Base-by-base conservation (phyloP, 2,329 filamentous ascomycete species). In the Teratosphaeria nubilosa region DNA sequence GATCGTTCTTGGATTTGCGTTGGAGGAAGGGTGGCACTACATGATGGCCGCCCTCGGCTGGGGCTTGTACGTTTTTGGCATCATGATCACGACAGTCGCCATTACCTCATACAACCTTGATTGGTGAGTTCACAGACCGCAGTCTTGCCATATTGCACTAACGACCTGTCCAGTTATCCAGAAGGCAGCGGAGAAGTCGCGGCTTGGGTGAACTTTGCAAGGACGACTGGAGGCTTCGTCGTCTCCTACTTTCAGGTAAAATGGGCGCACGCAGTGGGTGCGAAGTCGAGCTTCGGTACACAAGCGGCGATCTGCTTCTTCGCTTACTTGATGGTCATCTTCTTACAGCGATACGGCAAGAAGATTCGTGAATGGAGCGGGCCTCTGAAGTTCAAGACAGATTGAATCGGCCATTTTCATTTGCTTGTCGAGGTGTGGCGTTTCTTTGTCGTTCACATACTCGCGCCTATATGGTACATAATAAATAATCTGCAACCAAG, bases 51-150 rank as follows among this genome's bases (percentile, higher is more conserved):
- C 74, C 2, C 32, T 61, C 9, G 74, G 68, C 6, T 83, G 81
- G 79, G 81, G 79, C 0, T 66, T 82, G 13, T 82, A 82, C 60
- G 77, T 78, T 5, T 81, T 81, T 61, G 80, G 80, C 1, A 76
- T 82, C 66, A 83, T 82, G 78, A 75, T 80, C 58, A 75, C 75
- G 1, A 81, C 80, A 16, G 78, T 80, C 3, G 78, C 77, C 1
- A 69, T 82, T 30, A 78, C 75, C 59, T 76, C 77, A 7, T 83
- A 82, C 64, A 73, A 75, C 30, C 76, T 48, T 22, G 41, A 20
- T 22, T 48, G 41, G 20, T 20, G 20, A 48, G 20, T 48, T 22
- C 4, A 48, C n/a, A 22, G 9, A 6, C 16, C 9, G 9, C 41
- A 5, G n/a, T 22, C 20, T 22, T 10, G 41, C 9, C 9, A 22